phyloP scores from a whole-genome alignment of 2,329 filamentous ascomycete species.

The Tolypocladium inflatum region DNA sequence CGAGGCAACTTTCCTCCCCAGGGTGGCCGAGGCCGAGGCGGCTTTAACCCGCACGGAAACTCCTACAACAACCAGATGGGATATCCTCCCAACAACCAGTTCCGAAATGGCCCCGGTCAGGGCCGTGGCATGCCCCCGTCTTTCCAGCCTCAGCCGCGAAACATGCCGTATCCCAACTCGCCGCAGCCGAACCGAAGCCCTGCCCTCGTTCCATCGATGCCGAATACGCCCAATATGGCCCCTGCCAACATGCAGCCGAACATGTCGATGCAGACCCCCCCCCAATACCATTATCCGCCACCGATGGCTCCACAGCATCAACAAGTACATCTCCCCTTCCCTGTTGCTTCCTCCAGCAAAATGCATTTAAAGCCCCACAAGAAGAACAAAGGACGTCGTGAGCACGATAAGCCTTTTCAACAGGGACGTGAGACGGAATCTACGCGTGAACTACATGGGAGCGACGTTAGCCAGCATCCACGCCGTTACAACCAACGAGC shows the following conservation, averaged over 20 bases:
- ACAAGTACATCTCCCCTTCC: slow-evolving; percentile 47
- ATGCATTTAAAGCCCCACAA: slow-evolving; percentile 30
- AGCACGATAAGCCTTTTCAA: slow-evolving; percentile 35
- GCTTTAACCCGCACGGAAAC: slow-evolving; percentile 31
- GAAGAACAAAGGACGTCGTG: slow-evolving; percentile 35
- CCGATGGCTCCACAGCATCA: slow-evolving; percentile 50
- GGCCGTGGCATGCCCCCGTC: slow-evolving; percentile 43
- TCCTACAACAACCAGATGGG: slow-evolving; percentile 38
- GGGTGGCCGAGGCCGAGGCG: slow-evolving; percentile 38
- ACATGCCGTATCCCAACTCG: slow-evolving; percentile 47
- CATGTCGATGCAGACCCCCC: slow-evolving; percentile 56
- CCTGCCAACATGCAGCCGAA: slow-evolving; percentile 41
- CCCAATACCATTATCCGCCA: slow-evolving; percentile 51
- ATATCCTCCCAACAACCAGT: slow-evolving; percentile 33
- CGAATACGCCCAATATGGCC: slow-evolving; percentile 60
- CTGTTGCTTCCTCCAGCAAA: slow-evolving; percentile 18
- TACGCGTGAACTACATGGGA: slow-evolving; percentile 22
- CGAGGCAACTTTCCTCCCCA: slow-evolving; percentile 44
- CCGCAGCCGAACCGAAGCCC: slow-evolving; percentile 59
- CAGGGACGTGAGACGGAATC: slow-evolving; percentile 26
- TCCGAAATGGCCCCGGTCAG: slow-evolving; percentile 32
- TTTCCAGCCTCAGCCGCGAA: slow-evolving; percentile 33
- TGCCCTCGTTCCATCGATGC: slow-evolving; percentile 54
- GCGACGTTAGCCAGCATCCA: slow-evolving; percentile 25
- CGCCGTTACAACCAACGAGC: slow-evolving; percentile 37